phyloP scores from a whole-genome alignment of 78 protist genomes.

The Chrysochromulina parva region DNA sequence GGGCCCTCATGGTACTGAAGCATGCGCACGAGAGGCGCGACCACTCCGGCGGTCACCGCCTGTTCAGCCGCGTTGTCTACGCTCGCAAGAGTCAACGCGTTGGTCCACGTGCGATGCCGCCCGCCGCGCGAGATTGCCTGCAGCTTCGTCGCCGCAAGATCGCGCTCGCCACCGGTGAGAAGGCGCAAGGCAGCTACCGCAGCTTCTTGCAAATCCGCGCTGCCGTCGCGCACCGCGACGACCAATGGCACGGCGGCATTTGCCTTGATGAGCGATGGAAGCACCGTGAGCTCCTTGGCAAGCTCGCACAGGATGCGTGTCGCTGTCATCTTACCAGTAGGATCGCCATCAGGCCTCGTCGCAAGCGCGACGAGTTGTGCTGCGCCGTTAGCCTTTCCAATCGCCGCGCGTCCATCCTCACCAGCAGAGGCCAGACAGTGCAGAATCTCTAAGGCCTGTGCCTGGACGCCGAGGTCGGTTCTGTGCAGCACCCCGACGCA shows the following conservation, averaged over 20 bases:
- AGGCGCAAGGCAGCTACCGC: not conserved
- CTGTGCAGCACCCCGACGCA: not conserved
- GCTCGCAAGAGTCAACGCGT: too few species aligned
- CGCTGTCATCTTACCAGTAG: not conserved
- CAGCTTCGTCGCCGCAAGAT: not conserved
- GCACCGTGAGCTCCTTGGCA: not conserved
- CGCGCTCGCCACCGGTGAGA: not conserved
- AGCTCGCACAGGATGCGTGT: not conserved
- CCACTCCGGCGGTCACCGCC: not conserved
- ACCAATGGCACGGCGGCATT: not conserved
- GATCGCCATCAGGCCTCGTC: too few species aligned
- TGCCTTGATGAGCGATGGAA: not conserved
- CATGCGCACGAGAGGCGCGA: not conserved
- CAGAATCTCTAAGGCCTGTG: too few species aligned
- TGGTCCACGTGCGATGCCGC: too few species aligned
- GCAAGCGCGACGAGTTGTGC: too few species aligned
- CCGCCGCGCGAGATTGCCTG: not conserved
- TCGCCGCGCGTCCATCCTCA: too few species aligned
- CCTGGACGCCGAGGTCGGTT: too few species aligned
- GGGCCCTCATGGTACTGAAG: not conserved
- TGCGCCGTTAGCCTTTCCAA: too few species aligned
- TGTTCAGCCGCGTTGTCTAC: not conserved
- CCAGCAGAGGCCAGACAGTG: too few species aligned
- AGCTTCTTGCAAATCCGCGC: not conserved
- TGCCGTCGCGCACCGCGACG: not conserved